Evolutionary conservation across 2,329 filamentous ascomycete species (phyloP), one percentile per base, ranked within the genome.

Genomic region (Colletotrichum sp.): DNA sequence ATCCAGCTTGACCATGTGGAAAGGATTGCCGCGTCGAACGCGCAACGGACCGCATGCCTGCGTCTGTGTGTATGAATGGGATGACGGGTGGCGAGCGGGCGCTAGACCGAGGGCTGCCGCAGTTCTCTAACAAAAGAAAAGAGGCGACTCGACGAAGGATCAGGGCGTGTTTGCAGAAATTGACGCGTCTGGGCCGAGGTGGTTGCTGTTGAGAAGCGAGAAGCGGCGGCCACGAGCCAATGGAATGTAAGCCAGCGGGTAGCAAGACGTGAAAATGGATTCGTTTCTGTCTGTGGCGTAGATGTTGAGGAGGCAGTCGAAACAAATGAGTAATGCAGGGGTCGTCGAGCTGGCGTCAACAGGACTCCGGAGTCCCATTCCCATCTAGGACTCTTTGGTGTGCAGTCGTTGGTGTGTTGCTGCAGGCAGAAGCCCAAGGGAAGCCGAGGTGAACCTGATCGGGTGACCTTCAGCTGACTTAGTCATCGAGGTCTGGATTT

Each of bases 141-240:
- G 21, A 24, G 57, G 70, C 21, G 70, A 65, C 64, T 21, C 52
- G 59, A 44, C 34, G 64, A 59, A 73, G 65, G 73, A 69, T 73
- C 57, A 26, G 59, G 55, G 32, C 15, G 36, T 75, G 55, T 52
- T n/a, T 34, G 55, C 55, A 59, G 21, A 39, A 26, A 32, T 72
- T 76, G 73, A 69, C 69, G 64, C 64, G 73, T 73, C 26, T 70
- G 24, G 64, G 2, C 26, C 28, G 60, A 52, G 68, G 72, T 75
- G 52, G 49, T 28, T 8, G 52, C 32, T 7, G 57, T 39, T 26
- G 34, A 15, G 39, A 60, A 26, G 55, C 18, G 66, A 24, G 55
- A 52, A 32, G 55, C 21, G 66, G 24, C 62, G 55, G 34, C 64
- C 70, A 63, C 28, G 34, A 69, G 70, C 70, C 63, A 76, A 72